Conservation (phyloP, 2,329 filamentous ascomycete genomes). For the Penicillium sp. region DNA sequence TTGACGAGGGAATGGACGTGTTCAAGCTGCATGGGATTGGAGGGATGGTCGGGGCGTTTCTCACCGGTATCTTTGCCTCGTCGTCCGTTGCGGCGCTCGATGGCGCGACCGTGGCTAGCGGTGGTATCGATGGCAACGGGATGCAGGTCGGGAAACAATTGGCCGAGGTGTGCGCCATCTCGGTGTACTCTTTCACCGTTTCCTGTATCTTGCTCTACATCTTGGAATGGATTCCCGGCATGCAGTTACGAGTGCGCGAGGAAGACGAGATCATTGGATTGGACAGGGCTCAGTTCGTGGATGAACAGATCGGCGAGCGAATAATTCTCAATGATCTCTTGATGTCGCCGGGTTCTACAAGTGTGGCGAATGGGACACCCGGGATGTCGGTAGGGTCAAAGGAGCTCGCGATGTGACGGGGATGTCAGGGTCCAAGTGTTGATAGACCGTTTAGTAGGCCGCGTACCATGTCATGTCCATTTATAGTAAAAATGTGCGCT, state of each 20-base stretch:
- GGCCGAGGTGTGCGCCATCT: slow-evolving; percentile 56
- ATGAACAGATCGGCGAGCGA: slow-evolving; percentile 57
- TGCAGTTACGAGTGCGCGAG: slow-evolving; percentile 55
- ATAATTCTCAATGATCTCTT: slow-evolving; percentile 32
- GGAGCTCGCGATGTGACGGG: slow-evolving; percentile 1
- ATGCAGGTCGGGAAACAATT: slow-evolving; percentile 57
- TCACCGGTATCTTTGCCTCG: slow-evolving; percentile 58
- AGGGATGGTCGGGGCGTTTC: slow-evolving; percentile 57
- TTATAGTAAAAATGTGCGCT: slow-evolving; percentile 3
- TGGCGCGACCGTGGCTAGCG: slow-evolving; percentile 45
- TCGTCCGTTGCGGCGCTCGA: slow-evolving; percentile 46
- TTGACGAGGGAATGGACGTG: slow-evolving; percentile 60
- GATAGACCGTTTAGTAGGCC: not conserved
- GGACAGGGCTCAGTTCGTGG: slow-evolving; percentile 55
- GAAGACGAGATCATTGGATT: slow-evolving; percentile 56
- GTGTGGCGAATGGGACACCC: slow-evolving; percentile 8
- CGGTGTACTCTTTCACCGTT: slow-evolving; percentile 53
- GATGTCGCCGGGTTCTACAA: slow-evolving; percentile 9
- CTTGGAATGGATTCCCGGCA: slow-evolving; percentile 54
- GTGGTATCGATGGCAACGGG: slow-evolving; percentile 56
- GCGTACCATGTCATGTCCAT: slow-evolving; percentile 5
- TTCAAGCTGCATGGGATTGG: slow-evolving; percentile 60
- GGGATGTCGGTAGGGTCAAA: slow-evolving; percentile 1
- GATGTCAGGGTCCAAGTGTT: not conserved
- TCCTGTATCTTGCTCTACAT: slow-evolving; percentile 52